Percentiles rank a stretch among this genome's conserved stretches.
Conservation (phyloP, 2,329 filamentous ascomycete genomes). For the Lachnellula cervina region DNA sequence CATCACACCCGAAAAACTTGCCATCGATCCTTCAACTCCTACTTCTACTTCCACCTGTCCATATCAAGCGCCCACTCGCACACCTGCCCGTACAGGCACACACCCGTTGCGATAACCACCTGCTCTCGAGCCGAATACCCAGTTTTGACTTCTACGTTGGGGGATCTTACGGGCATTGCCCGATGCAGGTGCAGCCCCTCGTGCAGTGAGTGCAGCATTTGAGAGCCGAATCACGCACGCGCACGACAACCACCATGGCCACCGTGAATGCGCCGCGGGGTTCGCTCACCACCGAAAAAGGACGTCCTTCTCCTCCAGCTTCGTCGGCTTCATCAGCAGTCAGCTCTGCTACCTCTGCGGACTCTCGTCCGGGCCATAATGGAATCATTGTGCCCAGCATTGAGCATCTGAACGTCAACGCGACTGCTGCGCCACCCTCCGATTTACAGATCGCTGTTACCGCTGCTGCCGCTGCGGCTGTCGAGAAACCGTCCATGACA, state of each 20-base stretch:
- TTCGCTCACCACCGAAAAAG: slow-evolving; percentile 16
- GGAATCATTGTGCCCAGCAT: slow-evolving; percentile 22
- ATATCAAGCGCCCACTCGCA: background rate
- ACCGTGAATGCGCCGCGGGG: slow-evolving; percentile 24
- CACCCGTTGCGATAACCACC: background rate
- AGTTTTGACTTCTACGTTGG: too few species aligned
- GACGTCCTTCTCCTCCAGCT: slow-evolving; percentile 20
- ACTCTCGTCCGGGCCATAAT: slow-evolving; percentile 23
- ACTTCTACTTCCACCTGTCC: background rate
- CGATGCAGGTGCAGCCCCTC: too few species aligned
- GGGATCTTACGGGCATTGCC: too few species aligned
- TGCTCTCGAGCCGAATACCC: background rate
- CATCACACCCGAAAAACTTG: too few species aligned
- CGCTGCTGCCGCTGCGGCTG: slow-evolving; percentile 13
- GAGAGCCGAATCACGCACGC: background rate
- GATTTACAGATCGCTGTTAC: slow-evolving; percentile 23
- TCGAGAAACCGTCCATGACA: slow-evolving; percentile 57
- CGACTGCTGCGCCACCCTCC: slow-evolving; percentile 27
- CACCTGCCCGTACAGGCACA: background rate
- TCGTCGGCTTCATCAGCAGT: slow-evolving; percentile 25
- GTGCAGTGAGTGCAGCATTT: background rate
- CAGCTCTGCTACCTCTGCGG: background rate
- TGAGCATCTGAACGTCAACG: slow-evolving; percentile 23
- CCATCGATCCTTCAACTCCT: too few species aligned
- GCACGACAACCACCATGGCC: slow-evolving; percentile 22